phyloP scores from a whole-genome alignment of 768 basidiomycete species.

The Pilatotrama ljubarskyi region DNA sequence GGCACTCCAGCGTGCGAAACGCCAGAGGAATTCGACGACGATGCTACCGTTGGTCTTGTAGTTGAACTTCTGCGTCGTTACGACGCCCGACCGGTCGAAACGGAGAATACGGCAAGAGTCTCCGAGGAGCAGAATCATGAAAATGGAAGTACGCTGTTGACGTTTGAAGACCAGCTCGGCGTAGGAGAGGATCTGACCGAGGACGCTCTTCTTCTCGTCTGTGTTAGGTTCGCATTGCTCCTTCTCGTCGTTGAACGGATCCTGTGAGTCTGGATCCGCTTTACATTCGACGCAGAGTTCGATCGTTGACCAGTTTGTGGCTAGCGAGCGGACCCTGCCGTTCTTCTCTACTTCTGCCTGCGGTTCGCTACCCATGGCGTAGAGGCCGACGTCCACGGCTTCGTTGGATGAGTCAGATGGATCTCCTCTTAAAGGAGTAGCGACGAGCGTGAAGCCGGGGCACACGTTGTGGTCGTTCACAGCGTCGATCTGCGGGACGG shows the following conservation, averaged over 20 bases:
- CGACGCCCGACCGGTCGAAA: conserved; percentile 1
- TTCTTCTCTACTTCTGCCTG: not conserved
- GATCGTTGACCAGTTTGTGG: conserved; percentile 24
- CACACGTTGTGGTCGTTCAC: not conserved
- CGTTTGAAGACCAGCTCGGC: not conserved
- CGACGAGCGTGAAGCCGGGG: not conserved
- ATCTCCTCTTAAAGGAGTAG: not conserved
- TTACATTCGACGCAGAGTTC: conserved; percentile 6
- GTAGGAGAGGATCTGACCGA: conserved; percentile 5
- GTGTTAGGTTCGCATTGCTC: not conserved
- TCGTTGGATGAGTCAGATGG: not conserved
- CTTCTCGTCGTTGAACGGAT: not conserved
- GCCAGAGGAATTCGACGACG: conserved; percentile 10
- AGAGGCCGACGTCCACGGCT: conserved; percentile 2
- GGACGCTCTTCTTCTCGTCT: not conserved
- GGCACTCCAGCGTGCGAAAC: not conserved
- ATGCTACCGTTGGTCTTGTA: not conserved
- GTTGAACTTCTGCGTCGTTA: conserved; percentile 6
- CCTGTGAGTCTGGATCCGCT: not conserved
- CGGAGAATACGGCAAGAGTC: not conserved
- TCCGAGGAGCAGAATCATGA: conserved; percentile 1
- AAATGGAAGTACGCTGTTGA: conserved; percentile 1
- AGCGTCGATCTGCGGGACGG: not conserved
- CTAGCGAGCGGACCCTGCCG: not conserved
- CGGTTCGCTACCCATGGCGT: not conserved